These are phyloP conservation scores for Scytalidium sp. DNA, from an alignment of 2,329 filamentous ascomycete genomes.

Conservation along the genomic window DNA sequence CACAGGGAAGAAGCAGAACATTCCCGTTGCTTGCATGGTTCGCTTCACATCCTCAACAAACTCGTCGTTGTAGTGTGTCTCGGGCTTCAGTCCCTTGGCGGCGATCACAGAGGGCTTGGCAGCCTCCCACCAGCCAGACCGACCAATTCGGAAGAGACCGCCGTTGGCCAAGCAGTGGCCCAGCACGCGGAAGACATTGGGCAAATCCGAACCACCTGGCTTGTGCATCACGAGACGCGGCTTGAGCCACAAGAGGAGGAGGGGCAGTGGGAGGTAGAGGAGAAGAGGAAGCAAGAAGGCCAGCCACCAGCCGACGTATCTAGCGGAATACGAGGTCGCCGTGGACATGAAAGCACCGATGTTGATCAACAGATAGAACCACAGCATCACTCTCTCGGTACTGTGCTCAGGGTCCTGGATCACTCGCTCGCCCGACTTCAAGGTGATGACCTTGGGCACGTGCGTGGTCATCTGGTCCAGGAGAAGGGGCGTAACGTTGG, in stretches of 20 bases:
- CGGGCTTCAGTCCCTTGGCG: slow-evolving; percentile 40
- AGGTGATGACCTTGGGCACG: slow-evolving; percentile 38
- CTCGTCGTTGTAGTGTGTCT: slow-evolving; percentile 67
- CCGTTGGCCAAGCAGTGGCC: slow-evolving; percentile 58
- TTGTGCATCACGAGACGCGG: slow-evolving; percentile 58
- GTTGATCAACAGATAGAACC: slow-evolving; percentile 69
- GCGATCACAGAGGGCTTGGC: slow-evolving; percentile 63
- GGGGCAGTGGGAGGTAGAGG: slow-evolving; percentile 60
- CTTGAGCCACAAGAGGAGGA: slow-evolving; percentile 57
- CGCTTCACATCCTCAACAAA: slow-evolving; percentile 74
- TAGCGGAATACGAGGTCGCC: slow-evolving; percentile 37
- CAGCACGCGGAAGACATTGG: slow-evolving; percentile 62
- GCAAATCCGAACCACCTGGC: slow-evolving; percentile 68
- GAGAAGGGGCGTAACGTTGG: slow-evolving; percentile 62
- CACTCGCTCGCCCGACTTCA: slow-evolving; percentile 54
- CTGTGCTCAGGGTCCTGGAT: slow-evolving; percentile 59
- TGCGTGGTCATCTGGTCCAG: slow-evolving; percentile 51
- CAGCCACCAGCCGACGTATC: slow-evolving; percentile 59
- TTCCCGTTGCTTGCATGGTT: slow-evolving; percentile 63
- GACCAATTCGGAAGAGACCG: slow-evolving; percentile 54
- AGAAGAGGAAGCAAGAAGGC: slow-evolving; percentile 65
- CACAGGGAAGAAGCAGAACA: slow-evolving; percentile 54
- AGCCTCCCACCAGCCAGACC: slow-evolving; percentile 53
- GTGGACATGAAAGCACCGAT: slow-evolving; percentile 52
- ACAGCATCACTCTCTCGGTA: slow-evolving; percentile 58